phyloP scores from a whole-genome alignment of 2,329 filamentous ascomycete species.

The Exophiala bonariae region DNA sequence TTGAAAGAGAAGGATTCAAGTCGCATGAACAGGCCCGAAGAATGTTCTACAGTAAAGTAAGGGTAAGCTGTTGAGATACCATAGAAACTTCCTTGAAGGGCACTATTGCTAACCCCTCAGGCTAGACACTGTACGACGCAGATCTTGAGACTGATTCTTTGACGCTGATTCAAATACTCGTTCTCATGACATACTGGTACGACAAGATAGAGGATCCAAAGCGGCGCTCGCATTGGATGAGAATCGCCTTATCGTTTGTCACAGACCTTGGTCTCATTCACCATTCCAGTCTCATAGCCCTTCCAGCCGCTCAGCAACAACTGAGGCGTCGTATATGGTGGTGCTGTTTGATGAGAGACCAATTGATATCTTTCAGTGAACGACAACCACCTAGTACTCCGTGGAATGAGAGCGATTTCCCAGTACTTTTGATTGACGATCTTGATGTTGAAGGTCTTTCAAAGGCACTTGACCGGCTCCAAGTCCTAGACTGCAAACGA shows the following conservation, averaged over 20 bases:
- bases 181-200: constrained; percentile 66
- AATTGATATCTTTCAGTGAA: constrained; percentile 10
- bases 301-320: background rate
- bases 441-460: background rate
- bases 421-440: background rate
- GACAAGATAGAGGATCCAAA: constrained; percentile 6
- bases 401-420: background rate
- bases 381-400: constrained; percentile 1
- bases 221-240: constrained; percentile 6
- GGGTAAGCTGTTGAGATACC: background rate
- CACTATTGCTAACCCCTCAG: background rate
- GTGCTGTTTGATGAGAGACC: constrained; percentile 9
- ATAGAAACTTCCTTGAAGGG: too few relatives aligned
- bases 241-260: constrained; percentile 7
- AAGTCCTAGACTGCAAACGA: too few relatives aligned
- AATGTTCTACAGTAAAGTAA: constrained; percentile 79
- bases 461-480: constrained; percentile 1
- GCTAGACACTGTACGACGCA: constrained; percentile 76
- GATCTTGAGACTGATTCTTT: constrained; percentile 91
- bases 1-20: background rate
- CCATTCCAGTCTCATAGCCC: background rate
- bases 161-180: constrained; percentile 78
- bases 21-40: constrained; percentile 70
- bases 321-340: constrained; percentile 9
- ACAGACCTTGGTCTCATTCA: constrained; percentile 6